phyloP scores from a whole-genome alignment of 2,329 filamentous ascomycete genomes.

The Golovinomyces cichoracearum region DNA sequence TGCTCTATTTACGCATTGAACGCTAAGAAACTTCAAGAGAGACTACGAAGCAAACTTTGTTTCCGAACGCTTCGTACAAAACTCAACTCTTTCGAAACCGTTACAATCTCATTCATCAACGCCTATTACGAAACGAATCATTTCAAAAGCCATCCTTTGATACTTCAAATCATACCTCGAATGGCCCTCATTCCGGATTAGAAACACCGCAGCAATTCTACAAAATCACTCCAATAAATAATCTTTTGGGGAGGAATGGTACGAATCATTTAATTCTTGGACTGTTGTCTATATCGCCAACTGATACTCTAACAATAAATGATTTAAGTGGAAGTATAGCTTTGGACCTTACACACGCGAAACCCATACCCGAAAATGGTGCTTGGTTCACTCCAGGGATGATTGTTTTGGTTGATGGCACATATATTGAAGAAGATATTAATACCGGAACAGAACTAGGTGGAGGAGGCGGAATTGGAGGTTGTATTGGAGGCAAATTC shows the following conservation, averaged over 20 bases:
- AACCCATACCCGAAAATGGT: constrained; percentile 57
- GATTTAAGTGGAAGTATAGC: constrained; percentile 73
- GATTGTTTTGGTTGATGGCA: constrained; percentile 80
- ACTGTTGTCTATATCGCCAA: constrained; percentile 54
- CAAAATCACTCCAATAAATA: constrained; percentile 66
- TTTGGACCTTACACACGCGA: constrained; percentile 57
- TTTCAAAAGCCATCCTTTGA: constrained; percentile 66
- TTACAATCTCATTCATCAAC: constrained; percentile 78
- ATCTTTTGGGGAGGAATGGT: constrained; percentile 52
- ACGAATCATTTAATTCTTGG: constrained; percentile 69
- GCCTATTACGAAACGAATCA: constrained; percentile 71
- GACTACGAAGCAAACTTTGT: constrained; percentile 36
- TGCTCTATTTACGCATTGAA: constrained; percentile 4
- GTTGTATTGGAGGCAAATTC: constrained; percentile 76
- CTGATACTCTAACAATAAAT: constrained; percentile 56
- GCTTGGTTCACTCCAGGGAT: constrained; percentile 89
- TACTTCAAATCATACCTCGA: constrained; percentile 27
- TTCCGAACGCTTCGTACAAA: constrained; percentile 59
- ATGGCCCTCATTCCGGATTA: constrained; percentile 30
- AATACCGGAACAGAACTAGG: constrained; percentile 43
- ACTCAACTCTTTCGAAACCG: constrained; percentile 68
- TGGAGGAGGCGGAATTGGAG: constrained; percentile 58
- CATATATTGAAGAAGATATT: constrained; percentile 83
- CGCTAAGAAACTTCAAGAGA: constrained; percentile 20
- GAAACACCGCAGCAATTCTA: constrained; percentile 37